Percentiles rank a stretch among this genome's conserved stretches.
Conservation (phyloP, 1,284 basidiomycete genomes). For the Flammula alnicola region DNA sequence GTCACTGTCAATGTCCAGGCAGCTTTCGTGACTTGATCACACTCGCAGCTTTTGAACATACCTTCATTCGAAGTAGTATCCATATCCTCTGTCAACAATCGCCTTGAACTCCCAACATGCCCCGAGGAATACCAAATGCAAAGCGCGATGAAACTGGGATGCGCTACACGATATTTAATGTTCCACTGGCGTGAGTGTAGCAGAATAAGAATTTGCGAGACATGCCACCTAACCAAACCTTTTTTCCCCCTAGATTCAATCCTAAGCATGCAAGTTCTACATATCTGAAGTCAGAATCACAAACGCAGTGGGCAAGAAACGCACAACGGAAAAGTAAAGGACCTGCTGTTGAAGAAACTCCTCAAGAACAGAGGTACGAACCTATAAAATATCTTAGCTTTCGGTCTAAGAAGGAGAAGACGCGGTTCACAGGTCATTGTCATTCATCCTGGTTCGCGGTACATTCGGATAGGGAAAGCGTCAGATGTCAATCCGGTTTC, state of each 20-base stretch:
- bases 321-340: constrained; percentile 52
- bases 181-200: constrained; percentile 67
- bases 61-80: too few species aligned
- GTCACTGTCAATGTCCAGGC: too few species aligned
- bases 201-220: constrained; percentile 1
- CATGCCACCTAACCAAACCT: constrained; percentile 22
- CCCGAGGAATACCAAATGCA: constrained; percentile 77
- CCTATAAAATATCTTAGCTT: constrained; percentile 16
- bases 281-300: constrained; percentile 72
- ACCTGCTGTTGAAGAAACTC: constrained; percentile 41
- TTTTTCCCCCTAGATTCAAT: constrained; percentile 51
- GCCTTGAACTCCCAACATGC: constrained; percentile 62
- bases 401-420: constrained; percentile 43
- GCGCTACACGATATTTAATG: constrained; percentile 79
- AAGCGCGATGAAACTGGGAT: constrained; percentile 80
- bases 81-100: too few species aligned
- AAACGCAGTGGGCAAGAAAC: constrained; percentile 76
- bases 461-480: constrained; percentile 86
- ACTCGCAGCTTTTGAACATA: too few species aligned
- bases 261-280: constrained; percentile 77
- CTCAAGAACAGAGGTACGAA: constrained; percentile 45
- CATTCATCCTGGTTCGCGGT: constrained; percentile 93
- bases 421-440: constrained; percentile 83
- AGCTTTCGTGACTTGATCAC: too few species aligned
- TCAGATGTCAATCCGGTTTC: constrained; percentile 83